These are phyloP conservation scores for Pseudozyma sp. DNA, from an alignment of 1,284 basidiomycete genomes.

Conservation along the genomic window DNA sequence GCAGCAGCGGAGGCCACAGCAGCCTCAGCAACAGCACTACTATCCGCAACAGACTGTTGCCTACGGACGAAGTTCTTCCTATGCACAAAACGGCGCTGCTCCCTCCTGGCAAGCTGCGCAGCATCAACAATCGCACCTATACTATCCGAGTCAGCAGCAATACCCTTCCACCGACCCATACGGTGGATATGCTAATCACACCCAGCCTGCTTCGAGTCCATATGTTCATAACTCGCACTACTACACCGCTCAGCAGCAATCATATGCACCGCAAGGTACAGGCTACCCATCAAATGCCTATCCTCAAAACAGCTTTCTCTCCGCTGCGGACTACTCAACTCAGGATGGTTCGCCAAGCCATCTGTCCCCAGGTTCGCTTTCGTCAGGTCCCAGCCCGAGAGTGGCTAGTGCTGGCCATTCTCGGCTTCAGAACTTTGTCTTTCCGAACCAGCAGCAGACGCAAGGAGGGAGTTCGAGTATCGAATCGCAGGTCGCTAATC, in stretches of 20 bases:
- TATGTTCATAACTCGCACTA: conserved; percentile 18
- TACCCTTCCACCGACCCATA: conserved; percentile 30
- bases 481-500: conserved; percentile 24
- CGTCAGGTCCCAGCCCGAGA: conserved; percentile 25
- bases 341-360: conserved; percentile 9
- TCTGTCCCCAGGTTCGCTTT: conserved; percentile 13
- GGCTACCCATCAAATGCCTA: conserved; percentile 6
- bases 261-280: conserved; percentile 2
- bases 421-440: conserved; percentile 18
- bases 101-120: conserved; percentile 12
- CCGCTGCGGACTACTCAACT: conserved; percentile 1
- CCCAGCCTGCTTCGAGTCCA: conserved; percentile 7
- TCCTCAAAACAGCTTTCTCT: conserved; percentile 8
- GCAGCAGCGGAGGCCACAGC: conserved; percentile 16
- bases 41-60: conserved; percentile 5
- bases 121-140: conserved; percentile 12
- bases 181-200: background rate
- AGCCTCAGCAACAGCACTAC: conserved; percentile 22
- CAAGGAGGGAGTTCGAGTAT: conserved; percentile 17
- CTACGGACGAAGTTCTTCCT: conserved; percentile 15
- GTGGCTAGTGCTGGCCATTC: conserved; percentile 18
- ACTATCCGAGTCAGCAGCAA: conserved; percentile 19
- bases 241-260: conserved; percentile 5
- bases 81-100: conserved; percentile 9
- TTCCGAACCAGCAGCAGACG: background rate